Percentiles rank a stretch among this genome's conserved stretches.
phyloP scores from a whole-genome alignment of 768 basidiomycete genomes.

The Macrolepiota albuminosa region DNA sequence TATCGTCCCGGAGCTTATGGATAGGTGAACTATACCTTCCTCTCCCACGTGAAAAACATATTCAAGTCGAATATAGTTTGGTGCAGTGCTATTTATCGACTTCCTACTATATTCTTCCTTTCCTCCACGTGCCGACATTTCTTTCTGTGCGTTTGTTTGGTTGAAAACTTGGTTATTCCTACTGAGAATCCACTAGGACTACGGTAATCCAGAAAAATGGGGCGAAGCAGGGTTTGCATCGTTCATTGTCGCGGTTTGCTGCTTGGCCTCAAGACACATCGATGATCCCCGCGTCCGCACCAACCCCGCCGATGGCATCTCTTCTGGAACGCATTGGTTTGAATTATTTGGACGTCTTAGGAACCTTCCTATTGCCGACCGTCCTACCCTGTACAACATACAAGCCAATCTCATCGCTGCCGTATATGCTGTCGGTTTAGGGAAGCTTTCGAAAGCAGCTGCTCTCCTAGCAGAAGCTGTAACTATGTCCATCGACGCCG shows the following conservation, averaged over 20 bases:
- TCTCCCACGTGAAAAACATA: slow-evolving; percentile 5
- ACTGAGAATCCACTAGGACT: slow-evolving; percentile 52
- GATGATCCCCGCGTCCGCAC: slow-evolving; percentile 88
- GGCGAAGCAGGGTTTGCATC: slow-evolving; percentile 92
- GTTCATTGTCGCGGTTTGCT: slow-evolving; percentile 91
- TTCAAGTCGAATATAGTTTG: slow-evolving; percentile 38
- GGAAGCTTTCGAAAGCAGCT: slow-evolving; percentile 83
- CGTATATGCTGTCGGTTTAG: slow-evolving; percentile 87
- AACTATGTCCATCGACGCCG: slow-evolving; percentile 85
- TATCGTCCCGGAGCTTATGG: slow-evolving; percentile 89
- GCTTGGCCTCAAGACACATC: slow-evolving; percentile 86
- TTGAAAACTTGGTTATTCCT: slow-evolving; percentile 8
- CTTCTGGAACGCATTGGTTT: slow-evolving; percentile 89
- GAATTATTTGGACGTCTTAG: slow-evolving; percentile 82
- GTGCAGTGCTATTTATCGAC: slow-evolving; percentile 87
- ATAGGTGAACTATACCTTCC: slow-evolving; percentile 55
- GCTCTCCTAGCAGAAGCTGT: slow-evolving; percentile 82
- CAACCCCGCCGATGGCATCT: slow-evolving; percentile 77
- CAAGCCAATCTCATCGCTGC: slow-evolving; percentile 91
- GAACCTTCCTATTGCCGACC: slow-evolving; percentile 84
- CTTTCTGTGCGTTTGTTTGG: slow-evolving; percentile 48
- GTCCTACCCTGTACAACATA: slow-evolving; percentile 87
- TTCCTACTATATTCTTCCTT: slow-evolving; percentile 89
- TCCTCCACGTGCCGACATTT: slow-evolving; percentile 89
- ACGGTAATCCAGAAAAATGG: slow-evolving; percentile 93